Base-by-base conservation (phyloP, 2,329 filamentous ascomycete genomes). In the Metarhizium anisopliae region DNA sequence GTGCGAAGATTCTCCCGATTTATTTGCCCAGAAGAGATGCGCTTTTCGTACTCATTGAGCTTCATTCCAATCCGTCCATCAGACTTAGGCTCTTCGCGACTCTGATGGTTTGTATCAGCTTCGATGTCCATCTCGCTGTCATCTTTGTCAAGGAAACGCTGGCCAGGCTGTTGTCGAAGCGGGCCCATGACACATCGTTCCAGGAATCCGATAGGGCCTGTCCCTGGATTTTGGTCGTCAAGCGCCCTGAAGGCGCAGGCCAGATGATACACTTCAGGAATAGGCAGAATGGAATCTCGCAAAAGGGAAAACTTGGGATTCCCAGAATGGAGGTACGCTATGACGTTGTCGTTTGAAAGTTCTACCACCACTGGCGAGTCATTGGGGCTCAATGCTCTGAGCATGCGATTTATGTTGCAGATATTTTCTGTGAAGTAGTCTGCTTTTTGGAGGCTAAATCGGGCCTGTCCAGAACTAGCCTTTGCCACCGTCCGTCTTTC, bases 1-100 rank as follows among this genome's bases (percentile, higher is more conserved):
- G 89, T 95, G 59, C 85, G 85, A 61, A 99, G 90, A 63, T 88
- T 88, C 50, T 85, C 78, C 6, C 89, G 83, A 65, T 96, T 84
- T 40, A 96, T 84, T 3, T 97, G 86, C 10, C 93, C 91, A 3
- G 83, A 81, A 50, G 96, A 75, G 7, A 99, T 78, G 62, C 86
- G 87, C 69, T 90, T 89, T 70, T 97, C 94, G 61, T 96, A 85
- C 53, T 85, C 78, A 56, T 87, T 91, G 62, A 81, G 84, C 47
- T 77, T 83, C 47, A 66, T 59, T 6, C 62, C 54, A n/a, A 58
- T 56, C 38, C 64, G 60, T 6, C 59, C 50, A 4, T 64, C 63
- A 2, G 64, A 45, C 57, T 66, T 67, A 7, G 62, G 63, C 61
- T 72, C 63, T 56, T 68, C 65, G 16, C 65, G 56, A 51, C 53